Percentiles rank a stretch among this genome's conserved stretches.
Evolutionary conservation across 192 early-diverging fungal species (phyloP).

Genomic region (Podila epicladia): DNA sequence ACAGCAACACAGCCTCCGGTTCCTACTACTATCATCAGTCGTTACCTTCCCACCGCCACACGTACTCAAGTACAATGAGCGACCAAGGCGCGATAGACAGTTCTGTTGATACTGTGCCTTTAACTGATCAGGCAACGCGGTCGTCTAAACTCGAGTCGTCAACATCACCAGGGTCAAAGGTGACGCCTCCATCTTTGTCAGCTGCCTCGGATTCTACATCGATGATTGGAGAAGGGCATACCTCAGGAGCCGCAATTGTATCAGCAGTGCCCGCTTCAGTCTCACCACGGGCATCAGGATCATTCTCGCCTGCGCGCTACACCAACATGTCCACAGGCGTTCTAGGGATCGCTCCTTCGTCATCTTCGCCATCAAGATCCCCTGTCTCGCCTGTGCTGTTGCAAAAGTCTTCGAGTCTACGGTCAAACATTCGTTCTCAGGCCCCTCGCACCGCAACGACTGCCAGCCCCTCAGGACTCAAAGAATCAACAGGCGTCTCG

Average conservation of each 20-base stretch:
- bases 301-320: constrained; percentile 5
- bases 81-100: no score
- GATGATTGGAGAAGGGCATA: neutral
- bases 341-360: constrained; percentile 2
- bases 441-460: neutral
- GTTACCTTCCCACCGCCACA: neutral
- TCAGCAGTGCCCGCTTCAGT: neutral
- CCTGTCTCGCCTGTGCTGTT: constrained; percentile 8
- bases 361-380: constrained; percentile 6
- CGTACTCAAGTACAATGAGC: neutral
- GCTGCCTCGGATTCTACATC: no score
- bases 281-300: neutral
- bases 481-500: neutral
- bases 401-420: constrained; percentile 10
- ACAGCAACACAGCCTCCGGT: neutral
- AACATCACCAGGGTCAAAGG: neutral
- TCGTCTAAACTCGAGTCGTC: neutral
- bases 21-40: neutral
- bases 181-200: neutral
- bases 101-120: no score
- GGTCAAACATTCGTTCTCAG: neutral
- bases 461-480: neutral
- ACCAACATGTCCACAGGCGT: neutral
- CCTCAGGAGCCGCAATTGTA: neutral
- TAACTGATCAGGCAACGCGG: neutral